Evolutionary conservation across 805 yeast genomes (phyloP), one percentile per base, ranked within the genome.

Genomic region (Wickerhamiella kurtzmanii): DNA sequence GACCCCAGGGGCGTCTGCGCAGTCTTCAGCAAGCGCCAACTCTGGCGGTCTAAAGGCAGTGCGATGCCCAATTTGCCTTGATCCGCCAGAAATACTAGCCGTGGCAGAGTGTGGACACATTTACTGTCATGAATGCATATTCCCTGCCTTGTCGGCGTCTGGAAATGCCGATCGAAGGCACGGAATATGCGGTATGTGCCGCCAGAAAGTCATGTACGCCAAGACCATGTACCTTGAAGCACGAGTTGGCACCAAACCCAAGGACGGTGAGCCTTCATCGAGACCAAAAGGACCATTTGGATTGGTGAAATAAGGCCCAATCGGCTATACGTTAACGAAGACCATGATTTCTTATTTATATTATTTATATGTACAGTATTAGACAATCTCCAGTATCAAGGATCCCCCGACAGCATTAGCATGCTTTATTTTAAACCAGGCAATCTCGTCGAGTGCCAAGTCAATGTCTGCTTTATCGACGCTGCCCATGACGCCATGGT

Each of bases 61-160:
- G 32, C 35, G 42, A 15, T 53, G 56, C 37, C 54, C 53, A 4
- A 44, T 53, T 25, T 53, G 56, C 35, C 35, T 53, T 11, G 56
- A 53, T 22, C 44, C 44, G n/a, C 56, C 56, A 8, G 53, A 53
- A 13, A 43, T 50, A 16, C 47, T 53, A 15, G 56, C 56, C 8
- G 56, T 53, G 13, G 56, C 50, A 8, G 43, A 43, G 25, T 53
- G 56, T 37, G 56, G 56, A 19, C 56, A 53, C 39, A 22, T 43
- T 9, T 53, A 52, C 46, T 53, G 56, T 50, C 52, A 48, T 43
- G 56, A 53, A 22, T 53, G 56, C 35, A 47, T 53, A 5, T 52
- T 47, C 36, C 40, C 51, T 20, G 50, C 56, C 9, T 48, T 53
- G 35, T 43, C 48, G 38, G 47, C 52, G 35, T 25, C 45, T 9